Conservation (phyloP, 129 eudicot species). For the Helianthus annuus region DNA sequence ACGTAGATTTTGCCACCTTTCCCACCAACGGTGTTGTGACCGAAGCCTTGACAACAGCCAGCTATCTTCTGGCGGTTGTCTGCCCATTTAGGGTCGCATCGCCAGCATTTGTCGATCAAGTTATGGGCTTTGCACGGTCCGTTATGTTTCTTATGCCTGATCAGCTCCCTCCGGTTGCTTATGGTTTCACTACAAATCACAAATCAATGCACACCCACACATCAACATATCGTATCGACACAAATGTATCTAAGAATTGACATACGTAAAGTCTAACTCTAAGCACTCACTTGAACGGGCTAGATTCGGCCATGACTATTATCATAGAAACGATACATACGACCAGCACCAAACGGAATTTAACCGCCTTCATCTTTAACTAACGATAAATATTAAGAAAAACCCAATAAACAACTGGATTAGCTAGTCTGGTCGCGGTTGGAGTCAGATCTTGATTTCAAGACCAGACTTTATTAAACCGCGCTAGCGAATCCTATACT, state of each 20-base stretch:
- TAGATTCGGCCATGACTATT: conserved; percentile 15
- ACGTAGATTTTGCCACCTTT: conserved; percentile 58
- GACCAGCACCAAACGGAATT: conserved; percentile 23
- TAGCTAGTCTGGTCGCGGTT: conserved; percentile 35
- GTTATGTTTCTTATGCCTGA: conserved; percentile 14
- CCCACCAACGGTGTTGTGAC: conserved; percentile 64
- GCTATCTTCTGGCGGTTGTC: conserved; percentile 56
- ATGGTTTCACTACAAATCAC: conserved; percentile 20
- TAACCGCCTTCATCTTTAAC: conserved; percentile 34
- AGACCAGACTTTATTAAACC: conserved; percentile 40
- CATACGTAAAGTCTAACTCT: too few species aligned
- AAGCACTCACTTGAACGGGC: conserved; percentile 18
- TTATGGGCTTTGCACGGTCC: conserved; percentile 71
- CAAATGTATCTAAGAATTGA: not conserved
- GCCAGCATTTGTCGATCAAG: conserved; percentile 76
- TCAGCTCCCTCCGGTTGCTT: conserved; percentile 49
- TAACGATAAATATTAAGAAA: not conserved
- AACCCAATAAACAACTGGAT: conserved; percentile 25
- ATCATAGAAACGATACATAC: conserved; percentile 17
- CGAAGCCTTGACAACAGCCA: conserved; percentile 78
- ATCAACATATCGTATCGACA: not conserved
- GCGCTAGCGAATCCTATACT: conserved; percentile 37
- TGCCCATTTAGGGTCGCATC: conserved; percentile 75
- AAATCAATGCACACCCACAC: conserved; percentile 1
- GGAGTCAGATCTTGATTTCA: conserved; percentile 37